Evolutionary conservation across 495 filamentous ascomycete species (phyloP).

Genomic region (Mytilinidion resinicola): DNA sequence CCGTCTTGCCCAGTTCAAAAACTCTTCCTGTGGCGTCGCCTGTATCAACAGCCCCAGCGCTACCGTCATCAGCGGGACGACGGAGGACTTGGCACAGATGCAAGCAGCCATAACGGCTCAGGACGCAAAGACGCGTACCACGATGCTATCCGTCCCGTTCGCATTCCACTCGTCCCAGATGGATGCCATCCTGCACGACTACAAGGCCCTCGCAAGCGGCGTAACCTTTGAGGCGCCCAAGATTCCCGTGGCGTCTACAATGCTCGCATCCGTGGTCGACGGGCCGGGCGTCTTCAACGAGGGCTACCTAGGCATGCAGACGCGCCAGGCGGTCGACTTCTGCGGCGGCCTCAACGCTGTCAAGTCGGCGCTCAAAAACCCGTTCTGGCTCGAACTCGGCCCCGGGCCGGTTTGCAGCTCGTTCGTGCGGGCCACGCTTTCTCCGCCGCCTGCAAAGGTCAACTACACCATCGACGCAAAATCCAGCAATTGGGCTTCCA

Average conservation of each 20-base stretch:
- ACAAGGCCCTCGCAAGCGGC: slow-evolving; percentile 3
- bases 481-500: slow-evolving; percentile 58
- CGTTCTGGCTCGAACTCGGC: slow-evolving; percentile 31
- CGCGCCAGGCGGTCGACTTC: slow-evolving; percentile 70
- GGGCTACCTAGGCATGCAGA: slow-evolving; percentile 59
- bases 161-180: slow-evolving; percentile 30
- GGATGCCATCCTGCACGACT: slow-evolving; percentile 27
- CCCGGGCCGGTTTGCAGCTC: slow-evolving; percentile 25
- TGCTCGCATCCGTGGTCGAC: slow-evolving; percentile 22
- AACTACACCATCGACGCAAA: slow-evolving; percentile 39
- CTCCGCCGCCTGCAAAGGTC: slow-evolving; percentile 38
- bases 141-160: slow-evolving; percentile 64
- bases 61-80: slow-evolving; percentile 35
- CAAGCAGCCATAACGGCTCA: too few relatives aligned
- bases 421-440: slow-evolving; percentile 42
- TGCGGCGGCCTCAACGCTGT: slow-evolving; percentile 55
- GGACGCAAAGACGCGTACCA: slow-evolving; percentile 60
- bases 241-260: slow-evolving; percentile 29
- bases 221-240: background rate
- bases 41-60: slow-evolving; percentile 35
- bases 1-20: too few relatives aligned
- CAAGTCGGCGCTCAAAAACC: slow-evolving; percentile 16
- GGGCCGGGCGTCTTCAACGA: slow-evolving; percentile 26
- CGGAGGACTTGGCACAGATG: too few relatives aligned
- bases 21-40: slow-evolving; percentile 29